Evolutionary conservation across 2,329 filamentous ascomycete species (phyloP), one percentile per base, ranked within the genome.

Genomic region (Rhexocercosporidium sp.): DNA sequence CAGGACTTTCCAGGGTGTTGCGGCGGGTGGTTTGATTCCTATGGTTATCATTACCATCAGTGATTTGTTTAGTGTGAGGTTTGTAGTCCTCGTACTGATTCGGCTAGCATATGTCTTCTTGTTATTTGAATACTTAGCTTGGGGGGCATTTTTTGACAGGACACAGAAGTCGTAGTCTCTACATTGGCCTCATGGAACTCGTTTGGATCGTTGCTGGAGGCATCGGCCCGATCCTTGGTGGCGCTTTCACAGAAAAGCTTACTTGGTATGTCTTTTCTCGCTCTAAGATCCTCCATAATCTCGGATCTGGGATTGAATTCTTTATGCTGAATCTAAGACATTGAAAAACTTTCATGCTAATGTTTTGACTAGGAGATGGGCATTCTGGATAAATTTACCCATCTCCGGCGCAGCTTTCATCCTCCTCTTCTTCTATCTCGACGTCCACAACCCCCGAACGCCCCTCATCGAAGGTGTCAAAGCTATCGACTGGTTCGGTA

Each of bases 41-140:
- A 76, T 91, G 56, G 85, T 87, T 66, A 89, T 90, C 73, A 90
- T 91, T 62, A 82, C 82, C 69, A 88, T 91, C 64, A 84, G 84
- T 4, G 89, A 91, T 77, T 74, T 91, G 39, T 90, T 90, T 78
- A 86, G 85, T 64, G 82, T 90, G 78, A 60, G 70, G 88, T 62
- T 84, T 86, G 18, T 83, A 86, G 66, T 90, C 88, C 75, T 88
- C n/a, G n/a, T n/a, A n/a, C n/a, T n/a, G n/a, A n/a, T n/a, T n/a
- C n/a, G 34, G 34, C 34, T 87, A 74, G 88, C 84, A 29, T 79
- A 86, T 64, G 81, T 90, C 66, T 82, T 83, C 22, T 84, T 87
- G 0, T 90, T n/a, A 20, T 44, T 18, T 44, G 16, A 44, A 18
- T 44, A 44, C 3, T 44, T 44, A 3, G 41, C n/a, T 44, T 44